These are phyloP conservation scores for Penicillium sp. DNA, from an alignment of 2,329 filamentous ascomycete genomes.

Conservation along the genomic window DNA sequence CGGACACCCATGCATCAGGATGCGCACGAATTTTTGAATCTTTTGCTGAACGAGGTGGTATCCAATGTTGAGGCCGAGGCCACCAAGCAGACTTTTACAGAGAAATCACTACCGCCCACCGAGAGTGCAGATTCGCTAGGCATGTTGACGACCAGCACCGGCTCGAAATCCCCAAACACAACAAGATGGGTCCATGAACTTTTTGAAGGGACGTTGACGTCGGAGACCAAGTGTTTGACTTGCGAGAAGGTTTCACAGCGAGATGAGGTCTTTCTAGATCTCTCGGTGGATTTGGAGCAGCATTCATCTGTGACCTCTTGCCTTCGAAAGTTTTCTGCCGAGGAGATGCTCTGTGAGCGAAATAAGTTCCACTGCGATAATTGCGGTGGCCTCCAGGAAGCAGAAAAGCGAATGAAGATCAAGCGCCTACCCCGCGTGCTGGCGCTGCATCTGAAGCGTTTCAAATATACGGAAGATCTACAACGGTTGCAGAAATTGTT, in stretches of 20 bases:
- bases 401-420: conserved; percentile 99
- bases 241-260: conserved; percentile 95
- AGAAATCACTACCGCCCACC: conserved; percentile 58
- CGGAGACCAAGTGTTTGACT: conserved; percentile 93
- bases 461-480: conserved; percentile 97
- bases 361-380: conserved; percentile 99
- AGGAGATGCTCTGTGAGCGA: conserved; percentile 96
- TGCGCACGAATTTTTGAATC: conserved; percentile 93
- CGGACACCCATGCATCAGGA: conserved; percentile 97
- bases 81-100: conserved; percentile 35
- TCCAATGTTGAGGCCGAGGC: conserved; percentile 90
- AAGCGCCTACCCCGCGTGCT: conserved; percentile 90
- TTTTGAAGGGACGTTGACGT: conserved; percentile 92
- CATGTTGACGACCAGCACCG: conserved; percentile 56
- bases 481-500: conserved; percentile 94
- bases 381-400: conserved; percentile 94
- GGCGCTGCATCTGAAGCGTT: conserved; percentile 91
- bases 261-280: conserved; percentile 92
- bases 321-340: conserved; percentile 91
- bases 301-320: conserved; percentile 97
- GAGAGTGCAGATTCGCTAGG: conserved; percentile 50
- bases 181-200: conserved; percentile 95
- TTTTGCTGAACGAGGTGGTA: conserved; percentile 94
- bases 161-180: conserved; percentile 64
- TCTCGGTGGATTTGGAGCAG: conserved; percentile 94